Conservation (phyloP, 2,329 filamentous ascomycete species). For the Chalaropsis ovoidea region DNA sequence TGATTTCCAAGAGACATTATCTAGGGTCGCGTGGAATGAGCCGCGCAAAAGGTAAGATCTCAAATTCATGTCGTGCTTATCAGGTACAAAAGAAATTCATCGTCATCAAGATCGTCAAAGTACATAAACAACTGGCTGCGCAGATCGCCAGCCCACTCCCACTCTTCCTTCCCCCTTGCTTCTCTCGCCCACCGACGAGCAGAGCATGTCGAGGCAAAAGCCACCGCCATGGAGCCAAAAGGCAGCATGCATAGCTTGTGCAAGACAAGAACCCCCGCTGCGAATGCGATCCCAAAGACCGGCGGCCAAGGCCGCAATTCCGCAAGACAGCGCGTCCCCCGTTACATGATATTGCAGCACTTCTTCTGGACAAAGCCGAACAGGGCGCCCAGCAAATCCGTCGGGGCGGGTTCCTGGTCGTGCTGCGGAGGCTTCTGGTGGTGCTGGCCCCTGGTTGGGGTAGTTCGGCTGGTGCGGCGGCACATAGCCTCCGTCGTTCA, state of each 20-base stretch:
- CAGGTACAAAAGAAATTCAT: conserved; percentile 2
- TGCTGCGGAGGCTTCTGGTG: conserved; percentile 2
- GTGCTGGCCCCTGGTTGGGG: conserved; percentile 28
- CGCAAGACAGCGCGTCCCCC: neutral
- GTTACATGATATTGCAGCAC: conserved; percentile 68
- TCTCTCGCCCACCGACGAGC: neutral
- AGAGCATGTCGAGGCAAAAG: neutral
- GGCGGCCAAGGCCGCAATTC: too few species aligned
- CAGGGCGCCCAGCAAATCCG: conserved; percentile 30
- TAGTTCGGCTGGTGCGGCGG: conserved; percentile 35
- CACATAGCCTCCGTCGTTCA: conserved; percentile 59
- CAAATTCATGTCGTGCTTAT: neutral
- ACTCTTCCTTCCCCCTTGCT: neutral
- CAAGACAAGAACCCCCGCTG: neutral
- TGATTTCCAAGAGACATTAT: too few species aligned
- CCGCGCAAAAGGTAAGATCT: neutral
- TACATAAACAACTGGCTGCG: neutral
- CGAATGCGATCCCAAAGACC: neutral
- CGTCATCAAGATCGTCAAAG: conserved; percentile 17
- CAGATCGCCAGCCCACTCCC: neutral
- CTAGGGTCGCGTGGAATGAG: neutral
- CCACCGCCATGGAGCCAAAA: neutral
- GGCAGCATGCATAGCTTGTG: neutral
- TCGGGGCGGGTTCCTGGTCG: conserved; percentile 35
- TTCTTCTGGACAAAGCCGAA: conserved; percentile 49